A percentile compares a stretch with the other conserved stretches of the same genome.
These are phyloP conservation scores for Solanum hybrid DNA, from an alignment of 305 asterid genomes.

Conservation along the genomic window DNA sequence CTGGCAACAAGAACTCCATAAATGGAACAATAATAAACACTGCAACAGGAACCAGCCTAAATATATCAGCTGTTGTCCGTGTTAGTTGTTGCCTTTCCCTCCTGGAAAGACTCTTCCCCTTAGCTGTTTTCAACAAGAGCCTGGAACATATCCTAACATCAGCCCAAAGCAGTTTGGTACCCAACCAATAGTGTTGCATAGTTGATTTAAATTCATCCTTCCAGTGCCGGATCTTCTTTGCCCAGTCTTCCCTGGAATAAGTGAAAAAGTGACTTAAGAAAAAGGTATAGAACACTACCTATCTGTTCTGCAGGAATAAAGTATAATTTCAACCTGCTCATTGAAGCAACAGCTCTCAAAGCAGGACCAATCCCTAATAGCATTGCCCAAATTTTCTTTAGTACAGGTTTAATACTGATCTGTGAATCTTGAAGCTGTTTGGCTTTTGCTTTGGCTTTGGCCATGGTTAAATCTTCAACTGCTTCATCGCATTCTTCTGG, in stretches of 20 bases:
- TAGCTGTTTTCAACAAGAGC: constrained; percentile 71
- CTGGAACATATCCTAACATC: constrained; percentile 81
- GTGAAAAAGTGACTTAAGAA: constrained; percentile 8
- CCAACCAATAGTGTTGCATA: constrained; percentile 94
- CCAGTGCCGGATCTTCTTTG: constrained; percentile 67
- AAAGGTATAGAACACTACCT: not conserved
- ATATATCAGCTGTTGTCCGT: constrained; percentile 90
- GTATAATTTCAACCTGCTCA: constrained; percentile 68
- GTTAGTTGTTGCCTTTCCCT: constrained; percentile 97
- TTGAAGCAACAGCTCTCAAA: constrained; percentile 77
- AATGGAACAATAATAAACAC: constrained; percentile 92
- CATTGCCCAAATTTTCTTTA: constrained; percentile 73
- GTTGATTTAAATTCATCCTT: constrained; percentile 84
- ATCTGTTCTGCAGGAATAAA: not conserved
- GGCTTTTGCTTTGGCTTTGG: constrained; percentile 85
- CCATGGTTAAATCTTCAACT: constrained; percentile 83
- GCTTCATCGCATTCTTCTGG: constrained; percentile 99
- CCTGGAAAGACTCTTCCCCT: constrained; percentile 84
- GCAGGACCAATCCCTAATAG: constrained; percentile 94
- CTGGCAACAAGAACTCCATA: constrained; percentile 96
- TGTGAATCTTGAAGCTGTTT: constrained; percentile 79
- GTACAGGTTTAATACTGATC: constrained; percentile 38
- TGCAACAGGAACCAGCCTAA: constrained; percentile 94
- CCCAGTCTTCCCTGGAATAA: constrained; percentile 87
- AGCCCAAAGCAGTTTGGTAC: constrained; percentile 79